These are phyloP conservation scores for Rhododendron molle DNA, from an alignment of 148 eudicot genomes.

Conservation along the genomic window DNA sequence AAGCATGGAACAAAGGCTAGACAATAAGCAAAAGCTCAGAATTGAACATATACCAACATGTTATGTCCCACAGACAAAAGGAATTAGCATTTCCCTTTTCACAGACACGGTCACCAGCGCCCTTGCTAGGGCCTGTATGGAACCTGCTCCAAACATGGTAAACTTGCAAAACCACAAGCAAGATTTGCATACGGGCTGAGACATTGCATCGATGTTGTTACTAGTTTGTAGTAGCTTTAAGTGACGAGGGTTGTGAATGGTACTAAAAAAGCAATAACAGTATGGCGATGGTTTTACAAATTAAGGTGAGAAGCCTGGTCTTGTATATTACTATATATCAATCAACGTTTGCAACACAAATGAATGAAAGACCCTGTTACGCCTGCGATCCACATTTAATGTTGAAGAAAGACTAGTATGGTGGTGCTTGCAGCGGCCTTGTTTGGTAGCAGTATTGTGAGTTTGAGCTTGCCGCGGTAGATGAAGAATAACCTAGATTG, in stretches of 20 bases:
- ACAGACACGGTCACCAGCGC: neutral
- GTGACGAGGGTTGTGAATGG: neutral
- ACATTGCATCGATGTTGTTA: neutral
- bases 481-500: constrained; percentile 26
- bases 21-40: neutral
- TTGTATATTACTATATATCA: neutral
- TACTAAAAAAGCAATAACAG: neutral
- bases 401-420: neutral
- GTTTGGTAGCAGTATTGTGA: constrained; percentile 24
- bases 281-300: neutral
- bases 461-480: constrained; percentile 15
- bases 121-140: neutral
- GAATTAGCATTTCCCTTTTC: neutral
- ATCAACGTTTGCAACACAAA: neutral
- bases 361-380: neutral
- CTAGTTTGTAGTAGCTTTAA: neutral
- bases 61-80: neutral
- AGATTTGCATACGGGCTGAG: neutral
- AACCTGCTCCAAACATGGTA: neutral
- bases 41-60: neutral
- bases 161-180: neutral
- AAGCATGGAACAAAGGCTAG: neutral
- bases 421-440: constrained; percentile 29
- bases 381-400: neutral
- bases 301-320: neutral